Conservation (phyloP, 305 asterid genomes). For the Fraxinus sp. region DNA sequence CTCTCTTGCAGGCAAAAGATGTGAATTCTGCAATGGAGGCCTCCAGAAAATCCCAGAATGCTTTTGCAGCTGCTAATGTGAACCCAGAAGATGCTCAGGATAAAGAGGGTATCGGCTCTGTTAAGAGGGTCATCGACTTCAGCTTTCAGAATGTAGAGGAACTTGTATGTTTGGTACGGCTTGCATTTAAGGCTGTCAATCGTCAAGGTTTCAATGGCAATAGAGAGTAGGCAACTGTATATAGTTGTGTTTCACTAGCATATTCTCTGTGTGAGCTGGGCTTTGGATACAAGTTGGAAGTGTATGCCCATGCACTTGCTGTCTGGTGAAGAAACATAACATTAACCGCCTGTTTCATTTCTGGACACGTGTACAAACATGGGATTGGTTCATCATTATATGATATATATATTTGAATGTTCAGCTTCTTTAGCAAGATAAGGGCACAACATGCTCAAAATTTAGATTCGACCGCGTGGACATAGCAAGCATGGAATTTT, state of each 20-base stretch:
- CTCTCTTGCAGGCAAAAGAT: slow-evolving; percentile 60
- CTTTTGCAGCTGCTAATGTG: slow-evolving; percentile 58
- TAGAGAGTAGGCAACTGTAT: slow-evolving; percentile 54
- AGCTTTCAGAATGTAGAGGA: slow-evolving; percentile 78
- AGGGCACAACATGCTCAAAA: slow-evolving; percentile 39
- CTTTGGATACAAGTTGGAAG: slow-evolving; percentile 30
- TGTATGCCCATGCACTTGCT: slow-evolving; percentile 27
- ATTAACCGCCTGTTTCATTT: slow-evolving; percentile 39
- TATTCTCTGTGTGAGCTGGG: slow-evolving; percentile 32
- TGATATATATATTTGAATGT: slow-evolving; percentile 35
- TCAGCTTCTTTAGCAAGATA: slow-evolving; percentile 38
- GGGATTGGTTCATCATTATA: slow-evolving; percentile 41
- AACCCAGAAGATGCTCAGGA: slow-evolving; percentile 50
- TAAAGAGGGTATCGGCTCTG: slow-evolving; percentile 52
- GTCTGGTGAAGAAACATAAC: slow-evolving; percentile 41
- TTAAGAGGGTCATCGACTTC: slow-evolving; percentile 74
- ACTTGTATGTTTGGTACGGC: slow-evolving; percentile 54
- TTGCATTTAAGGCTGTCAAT: slow-evolving; percentile 60
- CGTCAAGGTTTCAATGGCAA: slow-evolving; percentile 44
- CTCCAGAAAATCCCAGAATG: slow-evolving; percentile 55
- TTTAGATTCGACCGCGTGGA: slow-evolving; percentile 31
- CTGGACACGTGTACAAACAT: slow-evolving; percentile 68
- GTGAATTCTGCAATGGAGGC: slow-evolving; percentile 89
- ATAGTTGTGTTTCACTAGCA: slow-evolving; percentile 32
- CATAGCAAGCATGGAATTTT: slow-evolving; percentile 33